These are phyloP conservation scores for Sclerotinia trifoliorum DNA, from an alignment of 2,329 filamentous ascomycete genomes.

Conservation along the genomic window DNA sequence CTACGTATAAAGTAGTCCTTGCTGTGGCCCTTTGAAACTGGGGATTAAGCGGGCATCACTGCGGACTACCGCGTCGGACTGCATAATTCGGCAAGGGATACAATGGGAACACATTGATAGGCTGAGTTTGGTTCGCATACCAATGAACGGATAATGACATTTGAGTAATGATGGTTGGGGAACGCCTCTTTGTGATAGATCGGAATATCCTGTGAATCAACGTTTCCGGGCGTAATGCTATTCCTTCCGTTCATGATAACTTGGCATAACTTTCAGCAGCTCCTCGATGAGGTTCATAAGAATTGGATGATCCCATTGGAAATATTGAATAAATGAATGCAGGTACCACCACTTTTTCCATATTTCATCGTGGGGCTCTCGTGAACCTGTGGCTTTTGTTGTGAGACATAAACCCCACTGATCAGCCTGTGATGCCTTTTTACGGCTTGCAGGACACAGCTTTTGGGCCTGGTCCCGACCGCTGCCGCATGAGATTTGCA, in stretches of 20 bases:
- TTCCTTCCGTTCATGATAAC: background rate
- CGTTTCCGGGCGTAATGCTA: background rate
- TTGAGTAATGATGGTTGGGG: conserved; percentile 3
- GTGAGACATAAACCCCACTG: background rate
- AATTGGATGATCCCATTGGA: conserved; percentile 4
- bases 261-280: conserved; percentile 11
- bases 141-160: conserved; percentile 22
- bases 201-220: conserved; percentile 7
- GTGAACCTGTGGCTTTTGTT: background rate
- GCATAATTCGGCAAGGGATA: conserved; percentile 20
- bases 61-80: conserved; percentile 25
- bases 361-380: background rate
- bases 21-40: conserved; percentile 19
- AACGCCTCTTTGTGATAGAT: conserved; percentile 21
- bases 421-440: conserved; percentile 12
- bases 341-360: conserved; percentile 16
- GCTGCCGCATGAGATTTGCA: conserved; percentile 14
- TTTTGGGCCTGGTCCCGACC: conserved; percentile 14
- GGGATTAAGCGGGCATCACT: conserved; percentile 8
- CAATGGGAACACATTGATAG: conserved; percentile 16
- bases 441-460: conserved; percentile 20
- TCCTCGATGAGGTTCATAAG: conserved; percentile 12
- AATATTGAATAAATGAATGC: conserved; percentile 13
- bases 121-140: conserved; percentile 6
- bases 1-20: conserved; percentile 15